These are phyloP conservation scores for Aphanomyces stellatus DNA, from an alignment of 352 stramenopile species.

Conservation along the genomic window DNA sequence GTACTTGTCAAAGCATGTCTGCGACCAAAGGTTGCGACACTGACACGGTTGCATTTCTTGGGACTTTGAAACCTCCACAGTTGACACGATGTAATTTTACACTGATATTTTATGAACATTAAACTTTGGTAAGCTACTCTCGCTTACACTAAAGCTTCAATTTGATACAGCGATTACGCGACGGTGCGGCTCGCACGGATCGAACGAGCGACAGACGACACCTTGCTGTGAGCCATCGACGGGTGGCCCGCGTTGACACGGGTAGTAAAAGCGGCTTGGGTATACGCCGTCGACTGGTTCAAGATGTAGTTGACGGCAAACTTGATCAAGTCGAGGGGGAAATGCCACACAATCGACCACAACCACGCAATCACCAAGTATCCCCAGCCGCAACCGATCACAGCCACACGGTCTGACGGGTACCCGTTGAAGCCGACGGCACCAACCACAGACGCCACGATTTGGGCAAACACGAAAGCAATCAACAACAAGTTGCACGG, in stretches of 20 bases:
- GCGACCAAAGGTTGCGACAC: background rate
- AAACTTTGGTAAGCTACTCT: background rate
- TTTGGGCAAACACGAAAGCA: slow-evolving; percentile 21
- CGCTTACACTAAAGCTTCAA: background rate
- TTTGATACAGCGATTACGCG: background rate
- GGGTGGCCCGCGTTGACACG: slow-evolving; percentile 21
- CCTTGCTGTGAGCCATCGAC: slow-evolving; percentile 11
- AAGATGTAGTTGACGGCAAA: slow-evolving; percentile 22
- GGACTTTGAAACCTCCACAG: background rate
- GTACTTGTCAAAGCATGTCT: background rate
- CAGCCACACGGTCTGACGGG: slow-evolving; percentile 15
- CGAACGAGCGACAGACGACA: background rate
- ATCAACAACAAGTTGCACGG: slow-evolving; percentile 22
- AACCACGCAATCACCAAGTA: slow-evolving; percentile 21
- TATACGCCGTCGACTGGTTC: slow-evolving; percentile 11
- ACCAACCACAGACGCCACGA: slow-evolving; percentile 20
- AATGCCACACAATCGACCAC: slow-evolving; percentile 23
- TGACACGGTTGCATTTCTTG: background rate
- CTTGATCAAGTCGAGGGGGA: slow-evolving; percentile 23
- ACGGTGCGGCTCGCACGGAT: slow-evolving; percentile 14
- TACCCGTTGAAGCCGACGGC: slow-evolving; percentile 20
- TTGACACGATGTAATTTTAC: background rate
- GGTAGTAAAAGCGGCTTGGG: slow-evolving; percentile 13
- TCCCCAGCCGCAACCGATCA: slow-evolving; percentile 18
- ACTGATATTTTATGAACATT: background rate